These are phyloP conservation scores for Venustampulla echinocandica DNA, from an alignment of 495 filamentous ascomycete species.

Conservation along the genomic window DNA sequence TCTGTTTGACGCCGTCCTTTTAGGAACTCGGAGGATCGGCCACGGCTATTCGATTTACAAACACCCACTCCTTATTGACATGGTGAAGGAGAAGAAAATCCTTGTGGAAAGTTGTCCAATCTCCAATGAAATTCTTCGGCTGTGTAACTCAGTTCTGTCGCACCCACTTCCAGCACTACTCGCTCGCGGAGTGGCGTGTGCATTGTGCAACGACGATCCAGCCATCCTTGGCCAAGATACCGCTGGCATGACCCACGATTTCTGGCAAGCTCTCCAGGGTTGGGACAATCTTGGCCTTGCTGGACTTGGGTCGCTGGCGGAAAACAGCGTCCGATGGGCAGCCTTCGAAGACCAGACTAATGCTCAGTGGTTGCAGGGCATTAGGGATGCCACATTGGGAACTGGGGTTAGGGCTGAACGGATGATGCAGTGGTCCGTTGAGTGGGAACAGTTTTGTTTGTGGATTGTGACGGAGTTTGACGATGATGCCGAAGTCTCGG, in stretches of 20 bases:
- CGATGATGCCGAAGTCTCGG: constrained; percentile 35
- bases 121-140: constrained; percentile 71
- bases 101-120: constrained; percentile 82
- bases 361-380: constrained; percentile 59
- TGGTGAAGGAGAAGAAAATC: constrained; percentile 81
- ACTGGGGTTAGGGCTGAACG: constrained; percentile 59
- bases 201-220: constrained; percentile 80
- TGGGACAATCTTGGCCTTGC: constrained; percentile 71
- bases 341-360: constrained; percentile 69
- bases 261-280: constrained; percentile 69
- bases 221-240: constrained; percentile 69
- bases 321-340: constrained; percentile 88
- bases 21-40: constrained; percentile 82
- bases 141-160: constrained; percentile 64
- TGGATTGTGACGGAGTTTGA: constrained; percentile 83
- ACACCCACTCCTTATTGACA: constrained; percentile 79
- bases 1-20: constrained; percentile 79
- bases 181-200: constrained; percentile 68
- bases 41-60: constrained; percentile 84
- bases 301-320: constrained; percentile 73
- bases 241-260: constrained; percentile 76
- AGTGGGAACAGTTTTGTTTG: constrained; percentile 86
- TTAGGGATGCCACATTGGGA: constrained; percentile 68
- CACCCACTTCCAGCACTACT: constrained; percentile 80
- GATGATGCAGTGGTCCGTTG: constrained; percentile 64